phyloP scores from a whole-genome alignment of 805 yeast species.

The Pichia phayaonensis region DNA sequence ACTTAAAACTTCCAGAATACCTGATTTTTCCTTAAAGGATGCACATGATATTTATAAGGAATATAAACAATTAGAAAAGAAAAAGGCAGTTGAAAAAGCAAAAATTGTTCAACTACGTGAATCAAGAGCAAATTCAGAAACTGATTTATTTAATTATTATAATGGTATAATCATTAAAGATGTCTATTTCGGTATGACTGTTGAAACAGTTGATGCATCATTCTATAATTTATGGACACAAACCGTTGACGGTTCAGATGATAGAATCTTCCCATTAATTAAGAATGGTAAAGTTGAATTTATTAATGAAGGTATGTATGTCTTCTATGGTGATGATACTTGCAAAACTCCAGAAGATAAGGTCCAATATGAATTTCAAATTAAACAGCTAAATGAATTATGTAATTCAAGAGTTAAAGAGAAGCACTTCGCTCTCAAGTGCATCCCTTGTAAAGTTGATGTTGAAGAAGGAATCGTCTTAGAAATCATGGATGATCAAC shows the following conservation, averaged over 20 bases:
- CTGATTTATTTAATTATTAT: conserved; percentile 19
- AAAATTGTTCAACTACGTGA: not conserved
- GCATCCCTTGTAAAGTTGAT: conserved; percentile 39
- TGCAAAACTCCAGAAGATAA: conserved; percentile 12
- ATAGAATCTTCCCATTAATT: conserved; percentile 1
- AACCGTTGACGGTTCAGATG: not conserved
- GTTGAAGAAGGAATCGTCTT: conserved; percentile 27
- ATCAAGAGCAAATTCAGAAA: not conserved
- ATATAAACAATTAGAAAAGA: conserved; percentile 22
- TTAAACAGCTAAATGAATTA: conserved; percentile 33
- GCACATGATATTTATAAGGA: conserved; percentile 32
- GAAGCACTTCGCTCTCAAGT: conserved; percentile 41
- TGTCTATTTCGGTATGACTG: conserved; percentile 45
- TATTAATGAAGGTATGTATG: conserved; percentile 21
- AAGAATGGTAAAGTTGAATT: conserved; percentile 8
- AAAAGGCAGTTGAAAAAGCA: conserved; percentile 10
- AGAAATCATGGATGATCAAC: conserved; percentile 14
- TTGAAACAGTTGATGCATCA: conserved; percentile 33
- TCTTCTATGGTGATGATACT: conserved; percentile 9
- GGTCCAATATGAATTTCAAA: conserved; percentile 34
- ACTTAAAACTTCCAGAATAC: conserved; percentile 27
- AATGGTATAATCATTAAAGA: conserved; percentile 52
- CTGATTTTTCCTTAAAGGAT: conserved; percentile 40
- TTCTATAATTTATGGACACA: conserved; percentile 8
- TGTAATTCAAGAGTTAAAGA: conserved; percentile 30